phyloP scores from a whole-genome alignment of 257 asterid genomes.

The Nicotiana noctiflora region DNA sequence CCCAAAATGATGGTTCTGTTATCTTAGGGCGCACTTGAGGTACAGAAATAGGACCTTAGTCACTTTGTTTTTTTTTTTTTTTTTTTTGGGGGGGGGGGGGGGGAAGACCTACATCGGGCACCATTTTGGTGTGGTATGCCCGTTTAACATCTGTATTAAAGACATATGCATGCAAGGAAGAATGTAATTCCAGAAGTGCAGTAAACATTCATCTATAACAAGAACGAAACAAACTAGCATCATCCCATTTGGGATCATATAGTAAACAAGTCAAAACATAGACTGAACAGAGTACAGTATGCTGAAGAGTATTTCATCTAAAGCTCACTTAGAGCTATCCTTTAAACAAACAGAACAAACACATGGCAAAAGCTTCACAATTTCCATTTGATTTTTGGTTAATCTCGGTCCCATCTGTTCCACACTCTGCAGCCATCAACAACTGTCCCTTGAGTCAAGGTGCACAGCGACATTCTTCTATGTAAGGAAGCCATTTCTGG shows the following conservation, averaged over 20 bases:
- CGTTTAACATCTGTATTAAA: not conserved
- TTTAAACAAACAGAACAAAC: not conserved
- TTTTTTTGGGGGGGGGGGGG: too few species aligned
- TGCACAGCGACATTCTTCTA: too few species aligned
- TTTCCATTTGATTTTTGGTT: not conserved
- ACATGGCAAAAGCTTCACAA: not conserved
- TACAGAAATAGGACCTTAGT: not conserved
- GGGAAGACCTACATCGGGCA: not conserved
- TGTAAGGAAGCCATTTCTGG: not conserved
- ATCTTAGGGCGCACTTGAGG: not conserved
- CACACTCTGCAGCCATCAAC: too few species aligned
- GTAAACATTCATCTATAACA: not conserved
- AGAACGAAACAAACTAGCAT: not conserved
- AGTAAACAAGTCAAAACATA: conserved; percentile 1
- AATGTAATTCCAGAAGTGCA: not conserved
- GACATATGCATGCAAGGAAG: not conserved
- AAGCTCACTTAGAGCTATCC: not conserved
- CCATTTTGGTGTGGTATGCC: not conserved
- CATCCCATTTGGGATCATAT: not conserved
- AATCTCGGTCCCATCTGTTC: too few species aligned
- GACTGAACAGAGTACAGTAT: not conserved
- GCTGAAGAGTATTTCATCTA: not conserved
- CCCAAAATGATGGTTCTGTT: not conserved
- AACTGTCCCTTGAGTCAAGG: too few species aligned
- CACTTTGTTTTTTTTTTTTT: too few species aligned